Conservation (phyloP, 2,329 filamentous ascomycete genomes). For the Aspergillus hortae region DNA sequence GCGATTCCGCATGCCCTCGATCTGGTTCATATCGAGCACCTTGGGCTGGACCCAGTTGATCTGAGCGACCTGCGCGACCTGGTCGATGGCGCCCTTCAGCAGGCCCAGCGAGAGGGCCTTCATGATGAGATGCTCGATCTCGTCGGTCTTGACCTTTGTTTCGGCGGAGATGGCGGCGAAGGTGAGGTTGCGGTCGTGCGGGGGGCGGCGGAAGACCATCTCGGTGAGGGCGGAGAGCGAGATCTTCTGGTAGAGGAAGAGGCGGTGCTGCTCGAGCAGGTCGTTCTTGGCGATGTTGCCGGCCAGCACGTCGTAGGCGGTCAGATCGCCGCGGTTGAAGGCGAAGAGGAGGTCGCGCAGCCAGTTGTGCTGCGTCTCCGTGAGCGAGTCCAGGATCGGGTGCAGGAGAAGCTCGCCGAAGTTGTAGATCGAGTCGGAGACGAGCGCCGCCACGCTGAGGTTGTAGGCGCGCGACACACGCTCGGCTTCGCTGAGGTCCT, state of each 20-base stretch:
- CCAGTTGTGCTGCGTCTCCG: slow-evolving; percentile 74
- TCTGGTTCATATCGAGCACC: slow-evolving; percentile 92
- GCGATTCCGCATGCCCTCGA: slow-evolving; percentile 83
- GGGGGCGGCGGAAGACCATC: slow-evolving; percentile 90
- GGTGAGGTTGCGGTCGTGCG: slow-evolving; percentile 91
- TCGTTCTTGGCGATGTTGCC: slow-evolving; percentile 76
- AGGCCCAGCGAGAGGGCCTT: slow-evolving; percentile 94
- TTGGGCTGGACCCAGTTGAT: slow-evolving; percentile 99
- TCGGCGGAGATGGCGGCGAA: slow-evolving; percentile 85
- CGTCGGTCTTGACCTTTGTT: slow-evolving; percentile 83
- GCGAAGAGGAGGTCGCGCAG: slow-evolving; percentile 93
- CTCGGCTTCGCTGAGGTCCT: slow-evolving; percentile 69
- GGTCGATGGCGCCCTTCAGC: slow-evolving; percentile 87
- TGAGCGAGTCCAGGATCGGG: slow-evolving; percentile 84
- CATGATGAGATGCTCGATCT: slow-evolving; percentile 98
- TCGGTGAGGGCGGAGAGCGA: slow-evolving; percentile 95
- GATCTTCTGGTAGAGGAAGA: slow-evolving; percentile 94
- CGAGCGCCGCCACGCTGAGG: slow-evolving; percentile 84
- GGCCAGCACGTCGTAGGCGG: slow-evolving; percentile 77
- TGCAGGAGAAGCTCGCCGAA: slow-evolving; percentile 98
- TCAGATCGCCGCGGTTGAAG: slow-evolving; percentile 92
- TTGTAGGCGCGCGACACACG: slow-evolving; percentile 84
- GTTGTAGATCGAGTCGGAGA: slow-evolving; percentile 97
- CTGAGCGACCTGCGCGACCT: slow-evolving; percentile 88
- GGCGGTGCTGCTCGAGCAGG: slow-evolving; percentile 73